Evolutionary conservation across 1,284 basidiomycete species (phyloP).

Genomic region (Malassezia brasiliensis): DNA sequence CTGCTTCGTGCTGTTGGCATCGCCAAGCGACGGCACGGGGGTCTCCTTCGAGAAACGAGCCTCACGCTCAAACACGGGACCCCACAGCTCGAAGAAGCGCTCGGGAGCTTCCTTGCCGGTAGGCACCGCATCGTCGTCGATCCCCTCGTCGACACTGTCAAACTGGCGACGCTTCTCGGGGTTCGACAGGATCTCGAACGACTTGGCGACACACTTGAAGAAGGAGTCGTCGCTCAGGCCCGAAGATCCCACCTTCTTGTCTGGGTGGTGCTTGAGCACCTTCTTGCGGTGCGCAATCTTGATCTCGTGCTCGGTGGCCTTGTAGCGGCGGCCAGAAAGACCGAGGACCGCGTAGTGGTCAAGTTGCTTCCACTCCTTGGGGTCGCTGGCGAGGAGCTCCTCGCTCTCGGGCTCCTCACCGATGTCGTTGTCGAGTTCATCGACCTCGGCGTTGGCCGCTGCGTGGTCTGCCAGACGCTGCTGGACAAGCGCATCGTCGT

Average conservation of each 20-base stretch:
- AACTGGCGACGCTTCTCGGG: conserved; percentile 83
- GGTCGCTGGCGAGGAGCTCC: conserved; percentile 67
- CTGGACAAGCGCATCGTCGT: conserved; percentile 37
- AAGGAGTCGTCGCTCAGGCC: conserved; percentile 81
- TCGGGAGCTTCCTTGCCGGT: conserved; percentile 51
- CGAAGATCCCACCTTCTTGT: conserved; percentile 77
- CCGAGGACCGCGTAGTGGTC: conserved; percentile 95
- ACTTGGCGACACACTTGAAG: conserved; percentile 99
- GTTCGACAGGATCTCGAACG: conserved; percentile 80
- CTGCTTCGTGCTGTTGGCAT: conserved; percentile 63
- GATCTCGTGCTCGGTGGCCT: conserved; percentile 81
- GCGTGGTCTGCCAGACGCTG: conserved; percentile 43
- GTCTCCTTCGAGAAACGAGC: conserved; percentile 77
- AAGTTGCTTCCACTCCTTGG: conserved; percentile 99
- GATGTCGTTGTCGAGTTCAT: conserved; percentile 68
- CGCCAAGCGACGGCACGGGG: conserved; percentile 76
- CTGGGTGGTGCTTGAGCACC: conserved; percentile 96
- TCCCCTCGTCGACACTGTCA: conserved; percentile 83
- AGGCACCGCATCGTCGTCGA: conserved; percentile 58
- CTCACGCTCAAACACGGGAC: conserved; percentile 78
- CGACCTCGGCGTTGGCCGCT: conserved; percentile 58
- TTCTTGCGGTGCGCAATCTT: conserved; percentile 98
- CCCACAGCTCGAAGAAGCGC: conserved; percentile 59
- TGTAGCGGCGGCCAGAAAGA: conserved; percentile 78
- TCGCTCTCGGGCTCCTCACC: conserved; percentile 79